phyloP scores from a whole-genome alignment of 148 eudicot species.

The Chenopodium formosanum region DNA sequence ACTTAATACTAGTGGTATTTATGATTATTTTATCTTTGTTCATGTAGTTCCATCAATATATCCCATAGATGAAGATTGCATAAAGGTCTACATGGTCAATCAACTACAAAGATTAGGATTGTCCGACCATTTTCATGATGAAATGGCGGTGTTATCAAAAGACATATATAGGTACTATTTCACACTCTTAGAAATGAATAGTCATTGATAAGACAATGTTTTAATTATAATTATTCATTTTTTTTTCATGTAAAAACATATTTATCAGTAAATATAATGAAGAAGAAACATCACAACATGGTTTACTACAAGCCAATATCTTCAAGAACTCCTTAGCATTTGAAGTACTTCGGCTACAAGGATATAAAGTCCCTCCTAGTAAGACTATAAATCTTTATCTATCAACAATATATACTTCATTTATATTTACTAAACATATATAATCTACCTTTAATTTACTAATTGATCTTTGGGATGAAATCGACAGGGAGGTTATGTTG shows the following conservation, averaged over 20 bases:
- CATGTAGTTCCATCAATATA: slow-evolving; percentile 37
- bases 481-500: slow-evolving; percentile 41
- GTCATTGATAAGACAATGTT: too few relatives aligned
- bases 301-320: slow-evolving; percentile 17
- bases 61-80: slow-evolving; percentile 33
- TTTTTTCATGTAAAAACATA: too few relatives aligned
- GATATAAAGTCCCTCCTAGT: slow-evolving; percentile 36
- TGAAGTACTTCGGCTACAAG: slow-evolving; percentile 42
- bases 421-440: too few relatives aligned
- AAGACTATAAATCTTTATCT: neutral
- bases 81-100: slow-evolving; percentile 39
- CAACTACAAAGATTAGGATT: slow-evolving; percentile 40
- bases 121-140: neutral
- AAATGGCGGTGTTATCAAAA: slow-evolving; percentile 29
- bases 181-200: too few relatives aligned
- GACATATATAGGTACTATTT: slow-evolving; percentile 28
- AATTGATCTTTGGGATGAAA: too few relatives aligned
- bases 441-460: too few relatives aligned
- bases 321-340: slow-evolving; percentile 45
- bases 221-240: too few relatives aligned
- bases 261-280: slow-evolving; percentile 11
- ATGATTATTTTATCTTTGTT: too few relatives aligned
- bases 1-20: too few relatives aligned
- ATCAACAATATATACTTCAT: too few relatives aligned
- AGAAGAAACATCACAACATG: neutral